Base-by-base conservation (phyloP, 495 filamentous ascomycete species). In the Hypoxylon subgilvum region DNA sequence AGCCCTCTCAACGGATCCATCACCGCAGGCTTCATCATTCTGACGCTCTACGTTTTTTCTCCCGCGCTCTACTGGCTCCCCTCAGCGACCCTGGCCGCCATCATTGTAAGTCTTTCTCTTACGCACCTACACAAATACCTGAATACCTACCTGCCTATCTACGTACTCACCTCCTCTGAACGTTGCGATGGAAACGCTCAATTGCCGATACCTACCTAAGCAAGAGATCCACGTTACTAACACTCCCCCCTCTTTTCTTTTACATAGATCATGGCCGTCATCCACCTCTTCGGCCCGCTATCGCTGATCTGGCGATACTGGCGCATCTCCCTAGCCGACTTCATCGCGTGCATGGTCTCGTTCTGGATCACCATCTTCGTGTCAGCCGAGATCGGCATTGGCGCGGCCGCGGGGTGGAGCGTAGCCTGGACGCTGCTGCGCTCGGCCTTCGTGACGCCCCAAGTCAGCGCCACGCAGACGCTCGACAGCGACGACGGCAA, bases 361-460 rank as follows among this genome's bases (percentile, higher is more conserved):
- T 75, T 80, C 51, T 79, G 74, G 70, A 68, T 80, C 8, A 77
- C 77, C 8, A 69, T 82, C 42, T 80, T 80, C 59, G 75, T 76
- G 10, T 72, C 68, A n/a, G 76, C 77, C 9, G 76, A 78, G 43
- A 67, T 72, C 17, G 79, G 77, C 42, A 78, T 82, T 44, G 78
- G 57, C n/a, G 62, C 70, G 22, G 71, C 77, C 0, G 74, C 77
- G 1, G 79, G 75, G 7, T 76, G 76, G 68, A 75, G 75, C 61
- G 70, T 81, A 12, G 67, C 71, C 40, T 80, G 73, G 59, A 64
- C 72, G 16, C 64, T 78, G 10, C 74, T 78, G 13, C 77, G 76
- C 1, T 74, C 71, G 10, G 73, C 74, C 1, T 81, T 77, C 50
- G 69, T 68, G 5, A 68, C 52, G 2, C 48, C 72, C 4, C 41